A percentile compares a stretch with the other conserved stretches of the same genome.
Evolutionary conservation across 2,329 filamentous ascomycete genomes (phyloP).

Genomic region (Sclerotinia sclerotiorum): DNA sequence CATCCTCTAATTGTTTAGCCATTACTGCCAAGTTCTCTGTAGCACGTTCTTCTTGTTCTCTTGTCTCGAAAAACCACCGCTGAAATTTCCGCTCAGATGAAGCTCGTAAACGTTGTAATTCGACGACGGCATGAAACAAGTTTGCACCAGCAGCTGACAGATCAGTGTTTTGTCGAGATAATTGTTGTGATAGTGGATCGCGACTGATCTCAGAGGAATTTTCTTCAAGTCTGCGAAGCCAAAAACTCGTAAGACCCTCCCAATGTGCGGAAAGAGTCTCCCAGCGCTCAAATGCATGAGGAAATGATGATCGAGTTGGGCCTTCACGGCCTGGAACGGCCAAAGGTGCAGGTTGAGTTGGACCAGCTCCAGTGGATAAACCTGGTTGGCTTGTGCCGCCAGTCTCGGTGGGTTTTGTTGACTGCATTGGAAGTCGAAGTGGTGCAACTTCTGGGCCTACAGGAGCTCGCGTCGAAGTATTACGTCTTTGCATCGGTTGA

Average conservation of each 20-base stretch:
- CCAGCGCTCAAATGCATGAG: conserved; percentile 97
- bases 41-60: conserved; percentile 79
- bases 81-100: conserved; percentile 98
- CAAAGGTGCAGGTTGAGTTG: conserved; percentile 23
- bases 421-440: conserved; percentile 37
- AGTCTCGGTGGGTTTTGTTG: conserved; percentile 29
- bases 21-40: conserved; percentile 80
- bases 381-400: conserved; percentile 25
- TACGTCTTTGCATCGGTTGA: conserved; percentile 35
- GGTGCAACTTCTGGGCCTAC: conserved; percentile 34
- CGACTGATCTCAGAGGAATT: conserved; percentile 82
- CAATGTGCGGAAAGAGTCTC: conserved; percentile 95
- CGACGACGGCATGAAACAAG: conserved; percentile 94
- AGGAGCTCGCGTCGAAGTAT: conserved; percentile 34
- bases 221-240: conserved; percentile 89
- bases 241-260: conserved; percentile 96
- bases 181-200: conserved; percentile 80
- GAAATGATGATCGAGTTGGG: conserved; percentile 69
- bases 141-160: conserved; percentile 97
- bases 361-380: conserved; percentile 7
- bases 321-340: conserved; percentile 17
- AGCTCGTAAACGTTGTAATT: conserved; percentile 87
- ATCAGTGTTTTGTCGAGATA: conserved; percentile 92
- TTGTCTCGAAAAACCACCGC: conserved; percentile 96
- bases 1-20: conserved; percentile 71